Percentiles rank a stretch among this genome's conserved stretches.
These are phyloP conservation scores for Stentor roeselii DNA, from an alignment of 73 alveolate genomes.

Conservation along the genomic window DNA sequence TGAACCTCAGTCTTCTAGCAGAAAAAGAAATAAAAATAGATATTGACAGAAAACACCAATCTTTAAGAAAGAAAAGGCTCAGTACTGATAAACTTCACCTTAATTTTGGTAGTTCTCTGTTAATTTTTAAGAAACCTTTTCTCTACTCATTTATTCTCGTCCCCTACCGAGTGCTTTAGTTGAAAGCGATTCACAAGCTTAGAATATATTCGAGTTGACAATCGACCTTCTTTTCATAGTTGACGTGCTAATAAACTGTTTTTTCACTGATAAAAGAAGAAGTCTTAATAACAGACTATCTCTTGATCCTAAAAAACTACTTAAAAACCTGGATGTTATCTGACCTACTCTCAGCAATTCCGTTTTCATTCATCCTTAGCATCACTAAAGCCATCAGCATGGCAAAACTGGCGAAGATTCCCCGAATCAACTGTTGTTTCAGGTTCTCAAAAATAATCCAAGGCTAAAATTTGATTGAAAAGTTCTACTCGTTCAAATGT, in stretches of 20 bases:
- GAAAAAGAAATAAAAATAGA: background rate
- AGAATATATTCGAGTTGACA: background rate
- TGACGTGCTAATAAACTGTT: background rate
- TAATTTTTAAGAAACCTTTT: background rate
- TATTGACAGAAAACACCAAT: background rate
- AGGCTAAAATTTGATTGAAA: constrained; percentile 30
- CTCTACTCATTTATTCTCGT: background rate
- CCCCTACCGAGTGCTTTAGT: background rate
- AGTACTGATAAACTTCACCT: background rate
- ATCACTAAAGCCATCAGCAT: background rate
- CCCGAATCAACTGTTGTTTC: constrained; percentile 41
- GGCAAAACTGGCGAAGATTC: background rate
- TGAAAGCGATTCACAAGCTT: background rate
- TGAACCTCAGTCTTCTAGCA: background rate
- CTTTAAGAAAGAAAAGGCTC: background rate
- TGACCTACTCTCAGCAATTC: background rate
- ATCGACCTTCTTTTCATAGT: background rate
- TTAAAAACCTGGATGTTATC: constrained; percentile 5
- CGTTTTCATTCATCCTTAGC: background rate
- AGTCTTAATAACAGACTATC: background rate
- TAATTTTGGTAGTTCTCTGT: background rate
- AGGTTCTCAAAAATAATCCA: constrained; percentile 48
- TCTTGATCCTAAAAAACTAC: background rate
- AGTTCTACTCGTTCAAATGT: constrained; percentile 10
- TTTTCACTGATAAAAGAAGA: background rate